These are phyloP conservation scores for Antitrichia curtipendula DNA, from an alignment of 225 moss, liverwort and hornwort genomes.

Conservation along the genomic window DNA sequence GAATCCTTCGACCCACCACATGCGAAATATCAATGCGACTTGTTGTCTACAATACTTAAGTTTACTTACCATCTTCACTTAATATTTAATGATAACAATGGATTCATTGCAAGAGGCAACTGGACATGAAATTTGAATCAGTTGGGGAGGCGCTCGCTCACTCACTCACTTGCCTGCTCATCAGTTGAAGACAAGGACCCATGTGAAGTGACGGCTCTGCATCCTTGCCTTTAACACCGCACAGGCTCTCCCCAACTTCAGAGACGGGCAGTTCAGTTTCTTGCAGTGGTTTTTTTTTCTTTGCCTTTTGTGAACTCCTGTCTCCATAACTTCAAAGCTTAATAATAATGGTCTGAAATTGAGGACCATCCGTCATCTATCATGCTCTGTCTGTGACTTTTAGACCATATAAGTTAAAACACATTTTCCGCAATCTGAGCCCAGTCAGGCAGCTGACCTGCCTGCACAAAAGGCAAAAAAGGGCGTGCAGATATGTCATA, in stretches of 20 bases:
- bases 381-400: background rate
- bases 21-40: background rate
- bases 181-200: background rate
- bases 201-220: conserved; percentile 10
- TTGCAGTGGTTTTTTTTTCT: no score
- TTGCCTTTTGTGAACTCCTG: no score
- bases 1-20: background rate
- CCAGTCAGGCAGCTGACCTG: background rate
- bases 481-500: background rate
- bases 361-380: background rate
- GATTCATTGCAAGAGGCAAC: background rate
- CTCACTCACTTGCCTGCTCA: background rate
- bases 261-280: background rate
- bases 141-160: background rate
- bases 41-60: background rate
- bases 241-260: no score
- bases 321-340: no score
- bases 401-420: background rate
- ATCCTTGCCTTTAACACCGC: background rate
- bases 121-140: background rate
- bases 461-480: background rate
- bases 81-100: background rate
- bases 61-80: background rate
- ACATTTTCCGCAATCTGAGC: background rate
- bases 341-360: background rate